phyloP scores from a whole-genome alignment of 2,329 filamentous ascomycete species.

The Xenoacremonium recifei region DNA sequence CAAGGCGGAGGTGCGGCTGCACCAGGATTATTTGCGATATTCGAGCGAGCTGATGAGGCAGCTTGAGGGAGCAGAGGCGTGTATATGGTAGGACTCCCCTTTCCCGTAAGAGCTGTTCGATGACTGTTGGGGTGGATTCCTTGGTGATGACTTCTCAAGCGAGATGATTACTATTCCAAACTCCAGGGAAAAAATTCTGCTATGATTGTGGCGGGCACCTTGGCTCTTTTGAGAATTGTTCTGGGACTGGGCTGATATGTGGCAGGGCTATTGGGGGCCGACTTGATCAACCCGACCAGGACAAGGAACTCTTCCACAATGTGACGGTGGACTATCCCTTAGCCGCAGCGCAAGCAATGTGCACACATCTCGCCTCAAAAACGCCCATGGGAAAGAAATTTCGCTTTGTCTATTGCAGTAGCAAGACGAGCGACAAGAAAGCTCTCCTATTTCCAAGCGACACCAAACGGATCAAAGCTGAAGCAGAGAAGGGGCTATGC shows the following conservation, averaged over 20 bases:
- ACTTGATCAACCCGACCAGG: constrained; percentile 46
- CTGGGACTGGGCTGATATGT: not conserved
- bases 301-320: constrained; percentile 41
- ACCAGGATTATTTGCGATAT: constrained; percentile 54
- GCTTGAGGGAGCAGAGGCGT: constrained; percentile 55
- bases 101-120: not conserved
- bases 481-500: constrained; percentile 38
- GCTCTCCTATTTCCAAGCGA: constrained; percentile 36
- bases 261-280: constrained; percentile 39
- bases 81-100: constrained; percentile 56
- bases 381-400: constrained; percentile 33
- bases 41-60: constrained; percentile 34
- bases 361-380: constrained; percentile 28
- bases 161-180: not conserved
- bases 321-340: constrained; percentile 62
- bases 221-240: not conserved
- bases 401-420: constrained; percentile 44
- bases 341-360: constrained; percentile 56
- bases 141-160: constrained; percentile 1
- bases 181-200: not conserved
- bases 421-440: constrained; percentile 33
- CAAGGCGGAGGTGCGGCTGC: constrained; percentile 50
- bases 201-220: not conserved
- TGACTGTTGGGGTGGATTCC: too few species aligned
- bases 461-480: constrained; percentile 36